Percentiles rank a stretch among this genome's conserved stretches.
phyloP scores from a whole-genome alignment of 306 rosid species.

The Prunus dulcis region DNA sequence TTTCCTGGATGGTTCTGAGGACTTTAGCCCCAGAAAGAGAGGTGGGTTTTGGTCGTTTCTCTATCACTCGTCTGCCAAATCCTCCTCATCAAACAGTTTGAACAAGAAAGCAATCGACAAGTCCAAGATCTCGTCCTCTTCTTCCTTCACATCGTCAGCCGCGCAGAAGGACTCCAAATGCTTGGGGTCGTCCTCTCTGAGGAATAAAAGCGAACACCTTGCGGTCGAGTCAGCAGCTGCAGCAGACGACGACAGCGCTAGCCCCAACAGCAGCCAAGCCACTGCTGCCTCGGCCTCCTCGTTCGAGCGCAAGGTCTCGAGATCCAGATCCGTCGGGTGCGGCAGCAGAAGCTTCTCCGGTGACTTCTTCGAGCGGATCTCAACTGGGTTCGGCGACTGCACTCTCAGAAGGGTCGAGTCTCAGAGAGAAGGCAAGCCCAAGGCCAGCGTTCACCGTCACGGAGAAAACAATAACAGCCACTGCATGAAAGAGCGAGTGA shows the following conservation, averaged over 20 bases:
- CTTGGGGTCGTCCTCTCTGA: conserved; percentile 9
- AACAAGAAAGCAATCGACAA: conserved; percentile 15
- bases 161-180: conserved; percentile 4
- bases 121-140: conserved; percentile 18
- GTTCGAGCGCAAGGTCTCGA: conserved; percentile 78
- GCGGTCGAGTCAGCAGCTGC: not conserved
- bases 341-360: conserved; percentile 97
- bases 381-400: conserved; percentile 97
- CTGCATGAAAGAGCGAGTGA: conserved; percentile 72
- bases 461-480: conserved; percentile 22
- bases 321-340: conserved; percentile 98
- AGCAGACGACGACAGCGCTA: conserved; percentile 42
- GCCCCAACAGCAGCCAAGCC: conserved; percentile 30
- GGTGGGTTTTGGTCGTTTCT: conserved; percentile 90
- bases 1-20: conserved; percentile 22
- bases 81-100: conserved; percentile 15
- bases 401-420: conserved; percentile 89
- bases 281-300: conserved; percentile 58
- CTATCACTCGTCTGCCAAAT: conserved; percentile 42
- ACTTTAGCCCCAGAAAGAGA: conserved; percentile 59
- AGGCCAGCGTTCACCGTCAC: conserved; percentile 14
- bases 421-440: conserved; percentile 75
- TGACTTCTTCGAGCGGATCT: conserved; percentile 90
- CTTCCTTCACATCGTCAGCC: conserved; percentile 3
- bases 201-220: conserved; percentile 10